phyloP scores from a whole-genome alignment of 179 eudicot species.

The Sideroxylon spinosum region DNA sequence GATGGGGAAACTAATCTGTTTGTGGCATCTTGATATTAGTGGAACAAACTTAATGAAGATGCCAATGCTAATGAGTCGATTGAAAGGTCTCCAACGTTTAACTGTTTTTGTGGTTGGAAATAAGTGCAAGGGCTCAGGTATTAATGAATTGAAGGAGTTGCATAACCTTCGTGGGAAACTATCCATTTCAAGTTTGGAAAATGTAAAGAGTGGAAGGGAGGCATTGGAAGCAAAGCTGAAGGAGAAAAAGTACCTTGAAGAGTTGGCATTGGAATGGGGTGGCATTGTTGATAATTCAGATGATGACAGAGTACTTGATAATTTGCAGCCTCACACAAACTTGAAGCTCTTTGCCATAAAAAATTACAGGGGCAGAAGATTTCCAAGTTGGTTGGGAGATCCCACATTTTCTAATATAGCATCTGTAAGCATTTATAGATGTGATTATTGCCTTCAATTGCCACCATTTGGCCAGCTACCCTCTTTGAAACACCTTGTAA shows the following conservation, averaged over 20 bases:
- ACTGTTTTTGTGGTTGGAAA: constrained; percentile 4
- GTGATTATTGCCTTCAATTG: background rate
- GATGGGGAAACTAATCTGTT: constrained; percentile 2
- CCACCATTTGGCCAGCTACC: constrained; percentile 21
- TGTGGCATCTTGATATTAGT: constrained; percentile 16
- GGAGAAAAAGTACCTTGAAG: constrained; percentile 5
- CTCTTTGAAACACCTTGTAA: constrained; percentile 1
- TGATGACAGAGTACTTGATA: background rate
- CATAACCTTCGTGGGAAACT: background rate
- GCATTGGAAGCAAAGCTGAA: constrained; percentile 15
- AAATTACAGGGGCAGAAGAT: constrained; percentile 12
- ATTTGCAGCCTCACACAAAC: constrained; percentile 13
- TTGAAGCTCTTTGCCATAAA: background rate
- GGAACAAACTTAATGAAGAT: constrained; percentile 1
- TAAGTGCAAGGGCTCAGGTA: background rate
- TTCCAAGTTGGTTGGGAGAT: constrained; percentile 20
- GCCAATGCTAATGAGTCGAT: constrained; percentile 11
- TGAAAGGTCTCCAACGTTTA: constrained; percentile 9
- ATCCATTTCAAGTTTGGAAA: constrained; percentile 6
- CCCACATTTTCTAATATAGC: constrained; percentile 7
- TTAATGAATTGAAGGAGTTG: background rate
- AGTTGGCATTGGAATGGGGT: constrained; percentile 10
- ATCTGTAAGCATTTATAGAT: background rate
- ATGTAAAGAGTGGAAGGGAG: background rate
- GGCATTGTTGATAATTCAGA: background rate